Percentiles rank a stretch among this genome's conserved stretches.
Evolutionary conservation across 108 stramenopile genomes (phyloP).

Genomic region (Asterionellopsis glacialis): DNA sequence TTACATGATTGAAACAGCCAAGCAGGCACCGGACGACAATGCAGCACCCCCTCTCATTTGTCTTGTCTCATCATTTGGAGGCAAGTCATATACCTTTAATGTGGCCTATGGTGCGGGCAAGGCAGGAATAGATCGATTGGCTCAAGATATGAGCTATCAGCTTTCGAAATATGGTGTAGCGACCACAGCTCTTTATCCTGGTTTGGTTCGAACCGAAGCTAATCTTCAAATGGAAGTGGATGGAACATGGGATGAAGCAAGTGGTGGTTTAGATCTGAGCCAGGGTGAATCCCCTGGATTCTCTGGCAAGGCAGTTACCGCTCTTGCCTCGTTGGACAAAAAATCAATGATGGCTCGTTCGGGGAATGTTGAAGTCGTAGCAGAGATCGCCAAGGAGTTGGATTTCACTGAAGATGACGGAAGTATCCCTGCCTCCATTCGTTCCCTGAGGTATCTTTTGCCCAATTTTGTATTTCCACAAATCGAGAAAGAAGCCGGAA

Average conservation of each 20-base stretch:
- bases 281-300: slow-evolving; percentile 67
- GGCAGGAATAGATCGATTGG: slow-evolving; percentile 79
- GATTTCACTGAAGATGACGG: slow-evolving; percentile 79
- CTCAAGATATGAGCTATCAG: slow-evolving; percentile 73
- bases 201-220: slow-evolving; percentile 80
- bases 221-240: slow-evolving; percentile 54
- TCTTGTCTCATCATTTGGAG: slow-evolving; percentile 71
- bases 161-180: slow-evolving; percentile 46
- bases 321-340: slow-evolving; percentile 39
- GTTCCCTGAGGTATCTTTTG: slow-evolving; percentile 54
- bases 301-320: slow-evolving; percentile 57
- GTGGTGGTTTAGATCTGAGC: slow-evolving; percentile 46
- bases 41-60: slow-evolving; percentile 52
- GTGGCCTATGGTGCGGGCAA: slow-evolving; percentile 91
- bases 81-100: slow-evolving; percentile 82
- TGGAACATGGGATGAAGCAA: slow-evolving; percentile 72
- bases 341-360: slow-evolving; percentile 46
- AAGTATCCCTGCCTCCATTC: slow-evolving; percentile 53
- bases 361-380: slow-evolving; percentile 78
- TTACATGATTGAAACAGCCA: slow-evolving; percentile 60
- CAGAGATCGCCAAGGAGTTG: slow-evolving; percentile 84
- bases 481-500: slow-evolving; percentile 50
- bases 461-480: slow-evolving; percentile 39
- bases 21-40: neutral
- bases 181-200: slow-evolving; percentile 78